Conservation (phyloP, 2,329 filamentous ascomycete genomes). For the Aspergillus sp. region DNA sequence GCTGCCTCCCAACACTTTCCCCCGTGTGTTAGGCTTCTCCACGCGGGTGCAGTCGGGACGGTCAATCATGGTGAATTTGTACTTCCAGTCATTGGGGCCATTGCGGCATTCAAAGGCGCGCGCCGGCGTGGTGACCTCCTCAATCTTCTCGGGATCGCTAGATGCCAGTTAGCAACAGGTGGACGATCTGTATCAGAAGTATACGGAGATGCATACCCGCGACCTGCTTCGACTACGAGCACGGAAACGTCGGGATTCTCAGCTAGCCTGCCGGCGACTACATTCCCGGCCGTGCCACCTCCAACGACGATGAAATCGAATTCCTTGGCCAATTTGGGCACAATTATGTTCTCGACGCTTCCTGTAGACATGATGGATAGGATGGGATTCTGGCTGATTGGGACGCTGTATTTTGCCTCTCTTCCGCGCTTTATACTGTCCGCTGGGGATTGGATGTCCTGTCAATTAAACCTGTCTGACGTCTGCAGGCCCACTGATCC, state of each 20-base stretch:
- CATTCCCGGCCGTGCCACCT: slow-evolving; percentile 2
- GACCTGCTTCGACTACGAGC: slow-evolving; percentile 19
- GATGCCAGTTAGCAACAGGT: background rate
- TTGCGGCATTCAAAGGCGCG: slow-evolving; percentile 46
- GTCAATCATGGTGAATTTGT: slow-evolving; percentile 52
- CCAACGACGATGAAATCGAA: background rate
- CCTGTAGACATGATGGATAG: background rate
- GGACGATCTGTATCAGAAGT: background rate
- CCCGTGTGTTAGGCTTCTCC: slow-evolving; percentile 53
- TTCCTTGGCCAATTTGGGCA: background rate
- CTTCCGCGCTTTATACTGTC: background rate
- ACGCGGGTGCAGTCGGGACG: slow-evolving; percentile 44
- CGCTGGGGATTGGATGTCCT: background rate
- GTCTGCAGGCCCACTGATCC: no score
- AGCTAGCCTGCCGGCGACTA: slow-evolving; percentile 43
- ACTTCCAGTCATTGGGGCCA: slow-evolving; percentile 50
- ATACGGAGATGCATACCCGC: slow-evolving; percentile 23
- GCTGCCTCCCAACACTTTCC: slow-evolving; percentile 51
- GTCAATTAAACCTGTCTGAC: no score
- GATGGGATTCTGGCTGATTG: background rate
- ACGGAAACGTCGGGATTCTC: slow-evolving; percentile 37
- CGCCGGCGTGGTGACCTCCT: slow-evolving; percentile 48
- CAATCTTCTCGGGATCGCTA: slow-evolving; percentile 32
- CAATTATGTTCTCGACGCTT: background rate
- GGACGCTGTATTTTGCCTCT: background rate